Percentiles rank a stretch among this genome's conserved stretches.
Evolutionary conservation across 1,284 basidiomycete genomes (phyloP).

Genomic region (Apiotrichum siamense): DNA sequence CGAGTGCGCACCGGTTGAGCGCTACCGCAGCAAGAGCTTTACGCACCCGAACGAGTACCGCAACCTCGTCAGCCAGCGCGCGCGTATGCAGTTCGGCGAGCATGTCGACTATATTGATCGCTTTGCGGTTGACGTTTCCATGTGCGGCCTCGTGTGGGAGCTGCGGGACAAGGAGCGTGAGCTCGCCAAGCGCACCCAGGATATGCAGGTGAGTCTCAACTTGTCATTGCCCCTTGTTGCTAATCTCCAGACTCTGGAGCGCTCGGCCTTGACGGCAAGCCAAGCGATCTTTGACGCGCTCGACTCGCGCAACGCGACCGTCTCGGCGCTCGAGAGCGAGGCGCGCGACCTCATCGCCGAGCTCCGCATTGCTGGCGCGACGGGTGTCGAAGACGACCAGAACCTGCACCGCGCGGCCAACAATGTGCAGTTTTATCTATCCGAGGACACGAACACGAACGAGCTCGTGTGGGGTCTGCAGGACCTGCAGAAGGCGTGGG

Average conservation of each 20-base stretch:
- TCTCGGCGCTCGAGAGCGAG: not conserved
- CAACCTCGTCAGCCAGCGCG: not conserved
- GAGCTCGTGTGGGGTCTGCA: constrained; percentile 32
- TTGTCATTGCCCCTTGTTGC: not conserved
- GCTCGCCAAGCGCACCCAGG: constrained; percentile 26
- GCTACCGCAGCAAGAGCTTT: constrained; percentile 13
- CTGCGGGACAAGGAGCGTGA: constrained; percentile 26
- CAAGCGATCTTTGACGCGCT: constrained; percentile 24
- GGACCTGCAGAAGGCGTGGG: constrained; percentile 33
- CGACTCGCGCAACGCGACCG: constrained; percentile 7
- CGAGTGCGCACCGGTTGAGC: not conserved
- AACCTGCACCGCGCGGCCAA: constrained; percentile 21
- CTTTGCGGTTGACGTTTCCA: constrained; percentile 32
- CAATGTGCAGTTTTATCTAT: constrained; percentile 35
- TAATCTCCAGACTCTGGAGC: constrained; percentile 7
- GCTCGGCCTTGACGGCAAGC: constrained; percentile 16
- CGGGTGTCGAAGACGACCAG: constrained; percentile 25
- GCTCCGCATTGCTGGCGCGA: constrained; percentile 14
- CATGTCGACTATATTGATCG: not conserved
- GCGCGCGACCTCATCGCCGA: constrained; percentile 10
- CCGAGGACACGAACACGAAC: constrained; percentile 33
- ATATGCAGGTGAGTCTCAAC: constrained; percentile 28
- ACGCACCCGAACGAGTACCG: constrained; percentile 19
- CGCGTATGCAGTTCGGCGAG: constrained; percentile 22
- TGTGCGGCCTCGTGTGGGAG: constrained; percentile 32